phyloP scores from a whole-genome alignment of 1,284 basidiomycete species.

The Fistulina hepatica region DNA sequence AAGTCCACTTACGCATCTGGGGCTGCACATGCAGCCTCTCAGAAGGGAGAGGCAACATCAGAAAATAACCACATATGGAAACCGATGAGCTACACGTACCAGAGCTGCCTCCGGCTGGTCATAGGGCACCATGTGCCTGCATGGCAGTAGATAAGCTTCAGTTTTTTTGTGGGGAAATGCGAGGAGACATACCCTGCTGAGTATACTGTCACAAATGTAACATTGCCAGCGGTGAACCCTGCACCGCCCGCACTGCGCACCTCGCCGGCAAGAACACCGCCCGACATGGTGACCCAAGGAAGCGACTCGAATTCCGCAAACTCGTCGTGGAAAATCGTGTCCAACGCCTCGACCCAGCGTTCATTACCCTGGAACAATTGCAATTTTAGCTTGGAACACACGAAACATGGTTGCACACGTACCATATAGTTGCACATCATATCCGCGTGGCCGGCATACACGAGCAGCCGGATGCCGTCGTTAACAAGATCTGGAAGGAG shows the following conservation, averaged over 20 bases:
- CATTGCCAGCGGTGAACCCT: constrained; percentile 55
- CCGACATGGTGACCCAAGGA: constrained; percentile 43
- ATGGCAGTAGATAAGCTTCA: constrained; percentile 13
- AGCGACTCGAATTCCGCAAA: constrained; percentile 42
- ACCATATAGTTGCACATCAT: constrained; percentile 10
- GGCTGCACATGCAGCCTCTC: too few species aligned
- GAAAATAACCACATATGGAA: constrained; percentile 4
- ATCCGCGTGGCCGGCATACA: constrained; percentile 66
- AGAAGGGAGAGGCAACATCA: too few species aligned
- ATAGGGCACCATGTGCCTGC: constrained; percentile 77
- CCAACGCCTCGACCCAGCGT: constrained; percentile 54
- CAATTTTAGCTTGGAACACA: constrained; percentile 67
- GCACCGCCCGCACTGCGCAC: constrained; percentile 53
- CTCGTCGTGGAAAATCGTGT: constrained; percentile 51
- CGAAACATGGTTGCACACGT: not conserved
- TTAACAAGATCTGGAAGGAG: constrained; percentile 60
- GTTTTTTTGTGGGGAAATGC: constrained; percentile 1
- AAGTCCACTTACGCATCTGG: too few species aligned
- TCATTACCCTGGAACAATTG: constrained; percentile 69
- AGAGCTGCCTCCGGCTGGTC: constrained; percentile 74
- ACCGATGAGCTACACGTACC: constrained; percentile 29
- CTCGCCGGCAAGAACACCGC: constrained; percentile 39
- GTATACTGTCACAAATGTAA: constrained; percentile 63
- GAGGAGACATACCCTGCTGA: constrained; percentile 53
- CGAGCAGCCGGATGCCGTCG: constrained; percentile 57